These are phyloP conservation scores for Tilletia indica DNA, from an alignment of 1,284 basidiomycete species.

Conservation along the genomic window DNA sequence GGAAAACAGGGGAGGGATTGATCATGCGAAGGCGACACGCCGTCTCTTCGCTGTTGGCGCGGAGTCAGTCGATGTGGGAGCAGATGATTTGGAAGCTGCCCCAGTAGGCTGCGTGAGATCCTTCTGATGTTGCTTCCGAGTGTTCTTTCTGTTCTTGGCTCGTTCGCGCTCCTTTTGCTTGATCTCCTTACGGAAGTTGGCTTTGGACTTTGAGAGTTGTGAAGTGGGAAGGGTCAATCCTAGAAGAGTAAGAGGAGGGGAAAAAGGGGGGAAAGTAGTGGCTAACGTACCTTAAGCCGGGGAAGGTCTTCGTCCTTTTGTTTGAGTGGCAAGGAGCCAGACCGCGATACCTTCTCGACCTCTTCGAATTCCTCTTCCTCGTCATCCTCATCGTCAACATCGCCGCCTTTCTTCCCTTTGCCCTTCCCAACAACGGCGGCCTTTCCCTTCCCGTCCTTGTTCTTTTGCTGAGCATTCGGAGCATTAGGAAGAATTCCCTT, in stretches of 20 bases:
- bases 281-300: neutral
- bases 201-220: neutral
- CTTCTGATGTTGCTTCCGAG: neutral
- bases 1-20: neutral
- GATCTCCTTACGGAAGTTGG: neutral
- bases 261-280: neutral
- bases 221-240: neutral
- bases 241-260: neutral
- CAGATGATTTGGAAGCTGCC: neutral
- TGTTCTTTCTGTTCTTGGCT: neutral
- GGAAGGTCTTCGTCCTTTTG: neutral
- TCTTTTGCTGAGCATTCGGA: neutral
- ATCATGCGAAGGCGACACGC: slow-evolving; percentile 6
- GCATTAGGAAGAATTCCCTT: neutral
- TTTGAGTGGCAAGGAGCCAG: neutral
- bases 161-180: slow-evolving; percentile 10
- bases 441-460: neutral
- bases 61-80: neutral
- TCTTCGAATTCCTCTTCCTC: slow-evolving; percentile 9
- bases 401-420: neutral
- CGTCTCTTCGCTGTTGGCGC: neutral
- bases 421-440: neutral
- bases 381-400: neutral
- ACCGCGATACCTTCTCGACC: neutral
- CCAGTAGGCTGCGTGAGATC: too few species aligned